Conservation (phyloP, 78 protist genomes). For the Dictyostelium discoideum region DNA sequence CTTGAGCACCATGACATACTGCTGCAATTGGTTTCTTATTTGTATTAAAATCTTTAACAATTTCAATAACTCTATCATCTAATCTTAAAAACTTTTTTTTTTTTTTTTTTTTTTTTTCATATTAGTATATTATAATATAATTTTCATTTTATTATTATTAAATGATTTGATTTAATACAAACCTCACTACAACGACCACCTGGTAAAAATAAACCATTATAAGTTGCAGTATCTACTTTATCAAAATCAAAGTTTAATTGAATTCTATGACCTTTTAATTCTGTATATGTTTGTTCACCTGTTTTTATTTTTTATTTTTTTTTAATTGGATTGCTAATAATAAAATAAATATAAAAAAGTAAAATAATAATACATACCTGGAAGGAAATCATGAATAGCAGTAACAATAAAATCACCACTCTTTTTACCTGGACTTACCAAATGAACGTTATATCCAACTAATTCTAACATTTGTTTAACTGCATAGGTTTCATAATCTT, state of each 20-base stretch:
- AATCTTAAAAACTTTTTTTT: background rate
- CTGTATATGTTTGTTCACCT: constrained; percentile 82
- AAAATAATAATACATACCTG: background rate
- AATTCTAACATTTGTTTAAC: constrained; percentile 25
- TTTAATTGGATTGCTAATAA: too few relatives aligned
- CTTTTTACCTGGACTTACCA: constrained; percentile 61
- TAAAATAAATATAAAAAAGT: too few relatives aligned
- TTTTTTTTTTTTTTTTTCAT: too few relatives aligned
- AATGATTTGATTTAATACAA: background rate
- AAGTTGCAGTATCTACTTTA: background rate
- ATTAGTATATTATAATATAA: background rate
- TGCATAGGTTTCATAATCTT: constrained; percentile 64
- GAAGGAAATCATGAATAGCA: constrained; percentile 77
- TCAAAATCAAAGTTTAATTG: constrained; percentile 53
- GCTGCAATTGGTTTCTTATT: constrained; percentile 62
- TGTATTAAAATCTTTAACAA: constrained; percentile 28
- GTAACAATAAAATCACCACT: constrained; percentile 35
- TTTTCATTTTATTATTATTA: too few relatives aligned
- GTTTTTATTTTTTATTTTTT: too few relatives aligned
- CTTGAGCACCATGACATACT: constrained; percentile 66
- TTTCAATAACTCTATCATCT: constrained; percentile 29
- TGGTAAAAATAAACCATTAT: constrained; percentile 50
- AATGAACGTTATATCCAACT: constrained; percentile 56
- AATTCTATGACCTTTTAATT: constrained; percentile 66
- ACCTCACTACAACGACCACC: constrained; percentile 10